Percentiles rank a stretch among this genome's conserved stretches.
Conservation (phyloP, 495 filamentous ascomycete genomes). For the Penicillium riverlandense region DNA sequence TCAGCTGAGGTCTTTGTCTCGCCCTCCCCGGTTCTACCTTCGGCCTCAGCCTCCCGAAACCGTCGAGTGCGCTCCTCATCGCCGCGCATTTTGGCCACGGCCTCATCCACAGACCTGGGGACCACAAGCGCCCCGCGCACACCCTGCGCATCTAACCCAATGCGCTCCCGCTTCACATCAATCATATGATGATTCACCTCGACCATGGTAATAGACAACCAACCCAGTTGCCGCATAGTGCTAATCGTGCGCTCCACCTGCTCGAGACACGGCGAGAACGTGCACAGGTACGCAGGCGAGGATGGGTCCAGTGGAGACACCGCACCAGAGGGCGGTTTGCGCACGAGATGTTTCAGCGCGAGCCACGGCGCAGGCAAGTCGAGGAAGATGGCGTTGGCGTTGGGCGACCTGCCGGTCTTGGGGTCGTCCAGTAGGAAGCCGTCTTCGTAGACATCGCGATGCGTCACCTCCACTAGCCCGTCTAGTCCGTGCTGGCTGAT, state of each 20-base stretch:
- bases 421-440: conserved; percentile 61
- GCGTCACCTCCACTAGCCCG: conserved; percentile 68
- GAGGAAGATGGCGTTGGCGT: conserved; percentile 78
- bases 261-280: conserved; percentile 94
- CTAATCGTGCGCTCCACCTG: conserved; percentile 82
- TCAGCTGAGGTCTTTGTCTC: not conserved
- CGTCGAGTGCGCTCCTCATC: conserved; percentile 58
- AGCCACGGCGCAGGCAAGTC: conserved; percentile 92
- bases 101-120: conserved; percentile 68
- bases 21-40: not conserved
- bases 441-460: conserved; percentile 84
- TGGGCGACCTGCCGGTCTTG: conserved; percentile 45
- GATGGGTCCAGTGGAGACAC: conserved; percentile 63
- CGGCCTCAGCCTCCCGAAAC: conserved; percentile 4
- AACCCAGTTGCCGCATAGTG: conserved; percentile 67
- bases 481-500: conserved; percentile 66
- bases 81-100: conserved; percentile 59
- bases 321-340: conserved; percentile 35
- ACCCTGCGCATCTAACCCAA: conserved; percentile 56
- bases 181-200: conserved; percentile 71
- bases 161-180: conserved; percentile 74
- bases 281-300: conserved; percentile 68
- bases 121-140: conserved; percentile 51
- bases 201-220: conserved; percentile 89
- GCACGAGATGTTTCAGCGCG: conserved; percentile 75